phyloP scores from a whole-genome alignment of 805 yeast genomes.

The Candida hispaniensis region DNA sequence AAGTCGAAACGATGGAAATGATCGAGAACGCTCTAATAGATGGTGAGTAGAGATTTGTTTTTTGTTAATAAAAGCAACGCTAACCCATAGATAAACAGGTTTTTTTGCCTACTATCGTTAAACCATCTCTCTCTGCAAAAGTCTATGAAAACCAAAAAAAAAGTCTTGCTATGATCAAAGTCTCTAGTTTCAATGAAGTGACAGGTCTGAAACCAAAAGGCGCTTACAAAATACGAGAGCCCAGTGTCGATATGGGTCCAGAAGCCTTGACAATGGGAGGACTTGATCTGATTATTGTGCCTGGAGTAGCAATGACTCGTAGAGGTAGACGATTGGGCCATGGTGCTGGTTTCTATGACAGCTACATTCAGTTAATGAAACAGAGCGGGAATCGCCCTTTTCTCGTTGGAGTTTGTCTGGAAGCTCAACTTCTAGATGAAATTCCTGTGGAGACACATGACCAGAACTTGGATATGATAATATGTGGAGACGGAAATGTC shows the following conservation, averaged over 20 bases:
- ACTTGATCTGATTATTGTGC: slow-evolving; percentile 66
- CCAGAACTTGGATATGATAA: slow-evolving; percentile 43
- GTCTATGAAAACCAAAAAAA: slow-evolving; percentile 26
- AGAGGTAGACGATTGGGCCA: slow-evolving; percentile 61
- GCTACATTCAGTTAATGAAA: slow-evolving; percentile 39
- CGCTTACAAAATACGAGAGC: slow-evolving; percentile 57
- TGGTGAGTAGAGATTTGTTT: slow-evolving; percentile 38
- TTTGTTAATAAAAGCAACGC: slow-evolving; percentile 5
- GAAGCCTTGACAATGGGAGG: slow-evolving; percentile 29
- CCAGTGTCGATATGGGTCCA: slow-evolving; percentile 31
- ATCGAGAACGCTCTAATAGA: slow-evolving; percentile 42
- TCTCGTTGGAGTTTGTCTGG: slow-evolving; percentile 52
- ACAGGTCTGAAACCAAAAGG: slow-evolving; percentile 51
- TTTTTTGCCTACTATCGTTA: slow-evolving; percentile 37
- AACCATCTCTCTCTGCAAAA: slow-evolving; percentile 24
- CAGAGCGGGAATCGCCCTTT: too few species aligned
- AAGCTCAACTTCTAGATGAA: slow-evolving; percentile 45
- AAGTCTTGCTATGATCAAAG: slow-evolving; percentile 47
- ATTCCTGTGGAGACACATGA: slow-evolving; percentile 59
- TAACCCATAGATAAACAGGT: slow-evolving; percentile 24
- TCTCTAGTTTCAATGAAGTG: slow-evolving; percentile 37
- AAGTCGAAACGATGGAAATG: slow-evolving; percentile 49
- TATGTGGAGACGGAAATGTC: slow-evolving; percentile 34
- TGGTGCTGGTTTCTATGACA: slow-evolving; percentile 91
- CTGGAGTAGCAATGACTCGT: slow-evolving; percentile 71